Conservation (phyloP, 2,329 filamentous ascomycete species). For the Aspergillus sergii region DNA sequence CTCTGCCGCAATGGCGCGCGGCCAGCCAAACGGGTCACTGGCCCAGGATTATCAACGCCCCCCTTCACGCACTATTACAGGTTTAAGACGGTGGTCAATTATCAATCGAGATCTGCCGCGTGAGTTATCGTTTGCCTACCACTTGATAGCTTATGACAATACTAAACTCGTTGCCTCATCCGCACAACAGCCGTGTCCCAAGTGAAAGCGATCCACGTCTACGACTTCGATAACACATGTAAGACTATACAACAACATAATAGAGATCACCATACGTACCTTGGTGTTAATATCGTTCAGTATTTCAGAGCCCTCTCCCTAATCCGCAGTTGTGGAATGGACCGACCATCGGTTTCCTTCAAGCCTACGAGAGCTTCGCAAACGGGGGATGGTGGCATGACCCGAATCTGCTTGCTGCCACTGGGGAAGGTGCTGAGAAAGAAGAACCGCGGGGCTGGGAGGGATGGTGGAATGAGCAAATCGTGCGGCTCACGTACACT, state of each 20-base stretch:
- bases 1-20: slow-evolving; percentile 28
- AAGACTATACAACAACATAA: slow-evolving; percentile 36
- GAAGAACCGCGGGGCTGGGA: slow-evolving; percentile 86
- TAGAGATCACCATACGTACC: not conserved
- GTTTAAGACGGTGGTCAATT: slow-evolving; percentile 82
- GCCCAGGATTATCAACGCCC: slow-evolving; percentile 24
- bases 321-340: slow-evolving; percentile 86
- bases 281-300: slow-evolving; percentile 46
- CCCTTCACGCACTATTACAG: slow-evolving; percentile 64
- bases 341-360: slow-evolving; percentile 74
- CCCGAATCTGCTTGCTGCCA: slow-evolving; percentile 78
- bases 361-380: slow-evolving; percentile 73
- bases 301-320: slow-evolving; percentile 88
- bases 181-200: slow-evolving; percentile 57
- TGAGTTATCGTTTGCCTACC: slow-evolving; percentile 38
- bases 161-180: not conserved
- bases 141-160: not conserved
- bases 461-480: slow-evolving; percentile 95
- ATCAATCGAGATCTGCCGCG: slow-evolving; percentile 71
- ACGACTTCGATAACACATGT: slow-evolving; percentile 98
- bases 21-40: slow-evolving; percentile 30
- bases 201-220: slow-evolving; percentile 83
- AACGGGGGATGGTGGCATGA: slow-evolving; percentile 99
- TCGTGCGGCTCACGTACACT: slow-evolving; percentile 55
- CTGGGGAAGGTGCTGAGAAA: slow-evolving; percentile 76